Percentiles rank a stretch among this genome's conserved stretches.
These are phyloP conservation scores for Talinum fruticosum DNA, from an alignment of 148 eudicot genomes.

Conservation along the genomic window DNA sequence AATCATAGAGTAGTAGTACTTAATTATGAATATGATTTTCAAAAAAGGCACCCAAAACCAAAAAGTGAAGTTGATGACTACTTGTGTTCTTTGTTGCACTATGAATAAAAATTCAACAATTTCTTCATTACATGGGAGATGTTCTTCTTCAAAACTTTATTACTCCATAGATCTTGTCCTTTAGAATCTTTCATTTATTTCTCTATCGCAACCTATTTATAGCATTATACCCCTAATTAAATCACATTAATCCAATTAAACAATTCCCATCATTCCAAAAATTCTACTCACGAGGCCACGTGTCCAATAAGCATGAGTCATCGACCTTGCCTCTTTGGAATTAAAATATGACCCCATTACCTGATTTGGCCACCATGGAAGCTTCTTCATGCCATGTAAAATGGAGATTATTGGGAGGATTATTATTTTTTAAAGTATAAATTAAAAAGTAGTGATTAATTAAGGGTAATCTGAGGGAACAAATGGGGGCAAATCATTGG, in stretches of 20 bases:
- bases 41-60: constrained; percentile 1
- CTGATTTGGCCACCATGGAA: constrained; percentile 40
- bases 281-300: constrained; percentile 23
- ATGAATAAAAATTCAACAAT: constrained; percentile 9
- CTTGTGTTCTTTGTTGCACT: not conserved
- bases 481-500: constrained; percentile 40
- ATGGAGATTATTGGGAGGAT: constrained; percentile 1
- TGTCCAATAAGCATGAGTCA: constrained; percentile 47
- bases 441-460: constrained; percentile 3
- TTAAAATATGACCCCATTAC: constrained; percentile 30
- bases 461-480: constrained; percentile 24
- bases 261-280: constrained; percentile 21
- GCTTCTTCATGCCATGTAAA: constrained; percentile 31
- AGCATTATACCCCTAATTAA: constrained; percentile 29
- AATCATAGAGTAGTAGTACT: not conserved
- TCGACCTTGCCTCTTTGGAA: constrained; percentile 14
- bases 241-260: constrained; percentile 27
- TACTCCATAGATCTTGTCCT: constrained; percentile 23
- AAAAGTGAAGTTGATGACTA: constrained; percentile 8
- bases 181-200: constrained; percentile 26
- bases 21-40: not conserved
- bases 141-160: constrained; percentile 21
- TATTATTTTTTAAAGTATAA: constrained; percentile 1
- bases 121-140: not conserved
- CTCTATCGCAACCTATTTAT: constrained; percentile 44